Base-by-base conservation (phyloP, 192 early-diverging fungal genomes). In the Backusella mclennaniae region DNA sequence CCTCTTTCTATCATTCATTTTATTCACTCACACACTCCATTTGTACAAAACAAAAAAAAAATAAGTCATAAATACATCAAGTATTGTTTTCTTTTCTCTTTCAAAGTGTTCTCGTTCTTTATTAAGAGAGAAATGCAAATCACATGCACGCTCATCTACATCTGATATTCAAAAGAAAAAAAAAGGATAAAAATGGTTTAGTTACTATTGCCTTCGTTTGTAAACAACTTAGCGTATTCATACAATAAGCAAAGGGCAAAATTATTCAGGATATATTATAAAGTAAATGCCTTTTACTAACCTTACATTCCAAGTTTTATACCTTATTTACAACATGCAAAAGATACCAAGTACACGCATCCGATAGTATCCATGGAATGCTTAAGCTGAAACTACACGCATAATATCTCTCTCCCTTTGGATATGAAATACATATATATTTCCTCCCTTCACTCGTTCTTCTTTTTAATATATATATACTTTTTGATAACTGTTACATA, bases 31-130 rank as follows among this genome's bases (percentile, higher is more conserved):
- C 9, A 12, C 46, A n/a, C 15, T 26, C 56, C 56, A 59, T 59
- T 29, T 59, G 56, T 59, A 59, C 56, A 59, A 59, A 59, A 59
- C 21, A 23, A 26, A 59, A 59, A 59, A 59, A 59, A 59, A 59
- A 26, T 8, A 59, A 59, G 23, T 29, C 56, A 59, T 59, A 49
- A 49, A 49, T 59, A 23, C 23, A 21, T 59, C 21, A 23, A 26
- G 21, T 59, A 21, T 59, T 26, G 23, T 59, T 12, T 12, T 26
- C 29, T 29, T 59, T 59, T 59, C 3, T 23, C 26, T 59, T 26
- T 56, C 9, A 56, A 56, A 26, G 53, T 56, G 19, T 23, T 23
- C 17, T 56, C 53, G 19, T 56, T 56, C n/a, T 56, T 38, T 56
- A 53, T n/a, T 21, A 56, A 44, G 42, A 44, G 41, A 44, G 41